These are phyloP conservation scores for Fusarium gaditjirri DNA, from an alignment of 2,329 filamentous ascomycete species.

Conservation along the genomic window DNA sequence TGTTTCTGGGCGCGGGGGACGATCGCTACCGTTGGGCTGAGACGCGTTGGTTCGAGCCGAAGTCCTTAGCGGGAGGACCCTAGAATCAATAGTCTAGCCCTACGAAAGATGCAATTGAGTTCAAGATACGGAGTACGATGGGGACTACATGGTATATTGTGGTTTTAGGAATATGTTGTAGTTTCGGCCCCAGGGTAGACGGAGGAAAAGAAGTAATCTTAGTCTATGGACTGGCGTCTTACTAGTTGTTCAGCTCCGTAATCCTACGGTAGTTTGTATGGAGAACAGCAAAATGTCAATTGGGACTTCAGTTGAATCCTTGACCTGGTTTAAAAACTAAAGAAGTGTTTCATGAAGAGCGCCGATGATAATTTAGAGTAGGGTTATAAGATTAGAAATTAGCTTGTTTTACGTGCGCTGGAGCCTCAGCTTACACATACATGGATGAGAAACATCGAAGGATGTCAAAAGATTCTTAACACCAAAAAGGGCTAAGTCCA, in stretches of 20 bases:
- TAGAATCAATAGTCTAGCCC: slow-evolving; percentile 1
- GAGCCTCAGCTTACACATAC: not conserved
- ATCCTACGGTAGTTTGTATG: not conserved
- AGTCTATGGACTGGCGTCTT: not conserved
- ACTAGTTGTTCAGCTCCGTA: not conserved
- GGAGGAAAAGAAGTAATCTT: not conserved
- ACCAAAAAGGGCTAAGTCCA: not conserved
- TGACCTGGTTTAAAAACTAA: not conserved
- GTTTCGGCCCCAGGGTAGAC: not conserved
- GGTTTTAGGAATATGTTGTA: not conserved
- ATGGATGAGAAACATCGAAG: not conserved
- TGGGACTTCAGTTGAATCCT: not conserved
- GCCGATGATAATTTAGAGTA: not conserved
- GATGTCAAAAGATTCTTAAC: not conserved
- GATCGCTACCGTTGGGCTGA: not conserved
- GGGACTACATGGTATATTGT: not conserved
- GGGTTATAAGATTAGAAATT: not conserved
- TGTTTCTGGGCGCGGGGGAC: not conserved
- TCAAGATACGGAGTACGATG: not conserved
- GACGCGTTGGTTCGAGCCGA: not conserved
- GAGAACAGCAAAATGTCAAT: not conserved
- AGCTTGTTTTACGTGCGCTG: not conserved
- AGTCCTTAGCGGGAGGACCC: not conserved
- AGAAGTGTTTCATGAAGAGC: not conserved
- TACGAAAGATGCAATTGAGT: not conserved